Evolutionary conservation across 2,329 filamentous ascomycete genomes (phyloP).

Genomic region (Colletotrichum spaethianum): DNA sequence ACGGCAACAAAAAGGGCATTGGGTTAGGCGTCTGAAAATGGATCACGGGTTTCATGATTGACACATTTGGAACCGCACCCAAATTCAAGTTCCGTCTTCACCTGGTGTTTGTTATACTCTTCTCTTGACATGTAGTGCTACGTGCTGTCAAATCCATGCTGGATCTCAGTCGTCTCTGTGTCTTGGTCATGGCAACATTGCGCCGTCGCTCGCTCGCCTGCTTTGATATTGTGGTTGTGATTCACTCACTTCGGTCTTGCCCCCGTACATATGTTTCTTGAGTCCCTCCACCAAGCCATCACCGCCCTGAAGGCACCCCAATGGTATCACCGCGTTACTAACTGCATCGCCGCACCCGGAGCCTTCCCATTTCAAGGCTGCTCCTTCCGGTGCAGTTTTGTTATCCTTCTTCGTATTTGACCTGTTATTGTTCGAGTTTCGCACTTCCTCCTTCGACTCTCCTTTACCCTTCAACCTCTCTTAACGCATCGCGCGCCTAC

Average conservation of each 20-base stretch:
- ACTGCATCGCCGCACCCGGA: background rate
- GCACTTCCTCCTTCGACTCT: background rate
- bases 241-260: background rate
- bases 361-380: background rate
- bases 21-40: constrained; percentile 41
- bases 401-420: background rate
- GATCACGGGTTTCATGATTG: constrained; percentile 39
- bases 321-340: no score
- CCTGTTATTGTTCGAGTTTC: no score
- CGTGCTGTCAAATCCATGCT: background rate
- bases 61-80: constrained; percentile 20
- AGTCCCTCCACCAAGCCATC: background rate
- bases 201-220: background rate
- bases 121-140: constrained; percentile 4
- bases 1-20: constrained; percentile 29
- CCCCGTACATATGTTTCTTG: background rate
- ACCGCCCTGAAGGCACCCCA: background rate
- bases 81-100: constrained; percentile 36
- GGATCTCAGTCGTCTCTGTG: no score
- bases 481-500: no score
- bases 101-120: constrained; percentile 4
- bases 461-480: no score
- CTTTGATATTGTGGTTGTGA: background rate
- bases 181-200: background rate
- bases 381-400: background rate